phyloP scores from a whole-genome alignment of 78 protist genomes.

The Anaeramoeba ignava region DNA sequence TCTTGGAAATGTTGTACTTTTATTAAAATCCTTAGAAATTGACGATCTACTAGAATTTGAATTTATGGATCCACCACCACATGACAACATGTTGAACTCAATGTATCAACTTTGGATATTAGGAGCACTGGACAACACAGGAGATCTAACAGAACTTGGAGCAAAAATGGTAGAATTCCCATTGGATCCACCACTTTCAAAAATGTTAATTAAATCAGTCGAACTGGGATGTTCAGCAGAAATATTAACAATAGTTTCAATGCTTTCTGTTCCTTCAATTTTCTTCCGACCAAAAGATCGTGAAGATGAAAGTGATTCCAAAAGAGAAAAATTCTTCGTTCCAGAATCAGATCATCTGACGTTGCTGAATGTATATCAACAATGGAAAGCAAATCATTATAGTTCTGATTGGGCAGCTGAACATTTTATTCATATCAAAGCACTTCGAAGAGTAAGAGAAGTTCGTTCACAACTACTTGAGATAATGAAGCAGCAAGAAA shows the following conservation, averaged over 20 bases:
- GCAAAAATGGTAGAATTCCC: slow-evolving; percentile 70
- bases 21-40: slow-evolving; percentile 89
- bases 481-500: slow-evolving; percentile 42
- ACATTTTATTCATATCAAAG: slow-evolving; percentile 77
- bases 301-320: slow-evolving; percentile 65
- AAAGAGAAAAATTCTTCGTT: slow-evolving; percentile 74
- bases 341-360: slow-evolving; percentile 94
- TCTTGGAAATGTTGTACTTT: slow-evolving; percentile 76
- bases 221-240: slow-evolving; percentile 30
- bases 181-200: slow-evolving; percentile 86
- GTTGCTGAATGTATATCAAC: slow-evolving; percentile 72
- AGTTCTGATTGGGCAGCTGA: slow-evolving; percentile 64
- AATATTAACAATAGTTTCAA: slow-evolving; percentile 62
- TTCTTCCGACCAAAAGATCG: slow-evolving; percentile 78
- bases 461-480: slow-evolving; percentile 83
- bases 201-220: slow-evolving; percentile 63
- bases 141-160: slow-evolving; percentile 69
- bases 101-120: slow-evolving; percentile 91
- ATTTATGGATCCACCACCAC: slow-evolving; percentile 99
- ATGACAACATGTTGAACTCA: slow-evolving; percentile 65
- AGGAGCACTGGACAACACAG: slow-evolving; percentile 86
- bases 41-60: slow-evolving; percentile 73
- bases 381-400: slow-evolving; percentile 57
- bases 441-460: slow-evolving; percentile 65
- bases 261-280: slow-evolving; percentile 72